Base-by-base conservation (phyloP, 1,284 basidiomycete genomes). In the Schizopora paradoxa region DNA sequence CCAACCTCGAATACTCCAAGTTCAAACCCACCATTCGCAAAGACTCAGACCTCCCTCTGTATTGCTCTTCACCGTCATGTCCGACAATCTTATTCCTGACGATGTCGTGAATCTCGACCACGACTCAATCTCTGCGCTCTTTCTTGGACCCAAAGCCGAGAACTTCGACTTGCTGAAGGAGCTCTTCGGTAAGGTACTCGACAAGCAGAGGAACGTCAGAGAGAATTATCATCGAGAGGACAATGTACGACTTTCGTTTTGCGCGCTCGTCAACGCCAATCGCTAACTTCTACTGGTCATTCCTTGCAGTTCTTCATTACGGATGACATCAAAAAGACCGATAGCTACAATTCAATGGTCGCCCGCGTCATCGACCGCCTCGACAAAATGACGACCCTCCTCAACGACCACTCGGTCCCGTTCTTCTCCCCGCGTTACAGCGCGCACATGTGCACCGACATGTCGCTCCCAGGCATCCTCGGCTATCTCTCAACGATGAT, bases 341-440 rank as follows among this genome's bases (percentile, higher is more conserved):
- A 14, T 27, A 31, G 23, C 18, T 38, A 29, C 32, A 18, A 5
- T 13, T 2, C 16, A 23, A 21, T 38, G 25, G 31, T 27, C 6
- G 21, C 31, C 27, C 14, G 31, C 4, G 19, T 45, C 13, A 22
- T 38, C 14, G 34, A 18, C 10, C 27, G 23, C 4, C 25, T 45
- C 10, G 26, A 39, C 27, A 25, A 16, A 13, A 34, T 45, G 5
- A 16, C 31, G 21, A 18, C 21, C 16, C 16, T 34, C 14, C 58
- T 66, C 21, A 51, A 49, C 27, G 44, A 61, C 18, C 57, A 63
- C 43, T 65, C 57, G 21, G 50, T 66, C 10, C 70, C 70, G 4
- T 69, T 68, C 58, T 70, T 58, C 48, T 67, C 64, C 13, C 68
- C 66, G 18, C 65, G 71, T 10, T 73, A 72, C 51, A 60, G 54